Evolutionary conservation across 1,284 basidiomycete genomes (phyloP), one percentile per base, ranked within the genome.

Genomic region (Ganoderma boninense): DNA sequence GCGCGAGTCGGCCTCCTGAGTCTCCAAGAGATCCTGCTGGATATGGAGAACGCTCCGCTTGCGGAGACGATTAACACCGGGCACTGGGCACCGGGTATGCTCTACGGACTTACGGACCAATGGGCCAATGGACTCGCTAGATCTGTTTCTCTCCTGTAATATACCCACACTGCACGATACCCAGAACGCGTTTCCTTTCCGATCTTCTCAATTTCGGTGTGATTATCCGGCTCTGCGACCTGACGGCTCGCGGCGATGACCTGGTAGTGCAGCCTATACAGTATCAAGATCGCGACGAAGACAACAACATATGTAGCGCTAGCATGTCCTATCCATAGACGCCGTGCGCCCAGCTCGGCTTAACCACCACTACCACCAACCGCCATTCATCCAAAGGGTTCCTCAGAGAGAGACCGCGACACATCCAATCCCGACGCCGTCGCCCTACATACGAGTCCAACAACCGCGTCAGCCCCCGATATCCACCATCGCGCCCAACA

Each of bases 11-110:
- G 59, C 59, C 23, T 0, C 2, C 8, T 40, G 29, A 32, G 29
- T 32, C 59, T 60, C 59, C 38, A 13, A 60, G 59, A 60, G 59
- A 60, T 60, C 59, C 38, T 60, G 59, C 7, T 42, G 59, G 59
- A 60, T 60, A 60, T 60, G 59, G 59, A 60, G 59, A 60, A 23
- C 59, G 14, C 23, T 52, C 16, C 16, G 10, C 32, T 3, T 32
- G 20, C 32, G 14, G 56, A 35, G 56, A 13, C 10, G 6, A 38
- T 38, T n/a, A n/a, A n/a, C n/a, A n/a, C n/a, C n/a, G 7, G 10
- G 2, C 29, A 32, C 29, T 4, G 38, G 38, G 38, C 38, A 38
- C 38, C 38, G 38, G 38, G 38, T 6, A 6, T 23, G n/a, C n/a
- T 10, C 6, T 49, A 49, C 23, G 23, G 49, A 52, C 23, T 26